Conservation (phyloP, 805 yeast species). For the Metschnikowia dekortorum region DNA sequence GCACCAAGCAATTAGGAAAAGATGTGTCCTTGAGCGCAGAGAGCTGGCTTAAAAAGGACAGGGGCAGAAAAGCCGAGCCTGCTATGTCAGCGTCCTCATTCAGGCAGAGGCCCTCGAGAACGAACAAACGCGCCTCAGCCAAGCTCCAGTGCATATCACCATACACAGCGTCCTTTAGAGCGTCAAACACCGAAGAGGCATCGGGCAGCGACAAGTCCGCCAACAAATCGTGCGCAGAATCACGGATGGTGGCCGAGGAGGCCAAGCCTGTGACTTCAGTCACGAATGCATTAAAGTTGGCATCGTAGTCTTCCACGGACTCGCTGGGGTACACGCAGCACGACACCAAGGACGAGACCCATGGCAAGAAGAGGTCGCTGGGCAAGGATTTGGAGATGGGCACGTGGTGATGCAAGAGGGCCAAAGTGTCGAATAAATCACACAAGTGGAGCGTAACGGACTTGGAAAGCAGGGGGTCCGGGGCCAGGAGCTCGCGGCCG, state of each 20-base stretch:
- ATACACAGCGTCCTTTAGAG: background rate
- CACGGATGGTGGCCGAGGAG: slow-evolving; percentile 49
- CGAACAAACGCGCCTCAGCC: slow-evolving; percentile 39
- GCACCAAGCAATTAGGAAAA: slow-evolving; percentile 32
- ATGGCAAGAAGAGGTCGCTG: slow-evolving; percentile 8
- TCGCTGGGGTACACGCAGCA: slow-evolving; percentile 42
- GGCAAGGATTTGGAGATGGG: slow-evolving; percentile 17
- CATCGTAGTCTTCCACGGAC: slow-evolving; percentile 44
- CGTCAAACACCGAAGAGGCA: slow-evolving; percentile 18
- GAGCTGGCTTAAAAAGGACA: slow-evolving; percentile 6
- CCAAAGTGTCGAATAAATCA: slow-evolving; percentile 31
- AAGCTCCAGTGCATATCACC: background rate
- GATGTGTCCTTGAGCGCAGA: slow-evolving; percentile 1
- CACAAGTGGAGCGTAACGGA: slow-evolving; percentile 12
- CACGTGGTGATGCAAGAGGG: slow-evolving; percentile 25
- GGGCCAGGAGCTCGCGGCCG: background rate
- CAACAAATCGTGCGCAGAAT: slow-evolving; percentile 54
- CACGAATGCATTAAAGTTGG: slow-evolving; percentile 66
- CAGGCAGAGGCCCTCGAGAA: slow-evolving; percentile 39
- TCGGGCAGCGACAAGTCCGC: slow-evolving; percentile 45
- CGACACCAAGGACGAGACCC: slow-evolving; percentile 26
- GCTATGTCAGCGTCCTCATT: slow-evolving; percentile 32
- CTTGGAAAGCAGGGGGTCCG: background rate
- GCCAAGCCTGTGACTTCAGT: slow-evolving; percentile 71
- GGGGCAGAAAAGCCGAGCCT: slow-evolving; percentile 15